A percentile compares a stretch with the other conserved stretches of the same genome.
Evolutionary conservation across 768 basidiomycete species (phyloP).

Genomic region (Hygrophorus pudorinus): DNA sequence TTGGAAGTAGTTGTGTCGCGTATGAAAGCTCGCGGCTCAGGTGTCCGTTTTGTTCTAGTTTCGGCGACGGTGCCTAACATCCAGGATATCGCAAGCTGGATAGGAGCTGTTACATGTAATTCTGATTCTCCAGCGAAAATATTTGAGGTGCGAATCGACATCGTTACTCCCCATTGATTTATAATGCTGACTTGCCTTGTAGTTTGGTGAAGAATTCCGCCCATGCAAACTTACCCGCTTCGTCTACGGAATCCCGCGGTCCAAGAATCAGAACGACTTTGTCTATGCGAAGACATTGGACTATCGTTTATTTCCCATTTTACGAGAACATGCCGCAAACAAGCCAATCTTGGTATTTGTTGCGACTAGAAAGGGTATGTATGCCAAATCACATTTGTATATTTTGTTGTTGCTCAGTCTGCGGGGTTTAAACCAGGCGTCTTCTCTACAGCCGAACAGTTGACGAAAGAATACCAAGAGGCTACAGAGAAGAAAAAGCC

Average conservation of each 20-base stretch:
- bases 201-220: slow-evolving; percentile 92
- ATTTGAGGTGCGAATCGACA: slow-evolving; percentile 43
- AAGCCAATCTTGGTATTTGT: slow-evolving; percentile 89
- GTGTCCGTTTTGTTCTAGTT: slow-evolving; percentile 77
- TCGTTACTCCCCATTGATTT: neutral
- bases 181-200: neutral
- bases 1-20: slow-evolving; percentile 92
- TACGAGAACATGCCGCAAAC: slow-evolving; percentile 62
- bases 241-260: slow-evolving; percentile 62
- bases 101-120: too few species aligned
- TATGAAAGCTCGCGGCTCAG: slow-evolving; percentile 69
- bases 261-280: slow-evolving; percentile 67
- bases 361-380: slow-evolving; percentile 73
- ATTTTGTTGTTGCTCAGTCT: too few species aligned
- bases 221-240: slow-evolving; percentile 71
- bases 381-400: neutral
- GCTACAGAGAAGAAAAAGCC: slow-evolving; percentile 34
- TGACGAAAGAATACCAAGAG: slow-evolving; percentile 64
- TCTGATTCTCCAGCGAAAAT: slow-evolving; percentile 40
- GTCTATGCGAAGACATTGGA: slow-evolving; percentile 64
- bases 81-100: slow-evolving; percentile 83
- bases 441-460: slow-evolving; percentile 59
- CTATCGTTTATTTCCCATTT: slow-evolving; percentile 56
- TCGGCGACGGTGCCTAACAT: slow-evolving; percentile 95
- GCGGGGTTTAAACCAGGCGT: slow-evolving; percentile 30